Evolutionary conservation across 2,329 filamentous ascomycete species (phyloP).

Genomic region (Phaeosphaeria sp.): DNA sequence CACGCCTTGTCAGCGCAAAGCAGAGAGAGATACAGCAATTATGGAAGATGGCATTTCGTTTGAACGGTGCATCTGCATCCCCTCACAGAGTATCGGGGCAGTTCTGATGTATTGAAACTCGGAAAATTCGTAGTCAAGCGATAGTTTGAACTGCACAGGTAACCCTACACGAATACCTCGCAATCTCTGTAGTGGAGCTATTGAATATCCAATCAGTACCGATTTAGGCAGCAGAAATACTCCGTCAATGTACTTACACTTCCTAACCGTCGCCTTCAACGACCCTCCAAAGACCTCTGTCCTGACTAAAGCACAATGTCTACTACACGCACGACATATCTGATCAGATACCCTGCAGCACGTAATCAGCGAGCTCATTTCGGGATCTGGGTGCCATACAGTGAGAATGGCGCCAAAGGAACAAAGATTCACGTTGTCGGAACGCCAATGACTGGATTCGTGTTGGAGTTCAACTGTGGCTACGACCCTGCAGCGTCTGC

Average conservation of each 20-base stretch:
- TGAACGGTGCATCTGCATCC: neutral
- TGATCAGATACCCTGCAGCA: neutral
- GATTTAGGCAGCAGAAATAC: neutral
- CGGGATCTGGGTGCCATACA: neutral
- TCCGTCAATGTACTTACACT: too few relatives aligned
- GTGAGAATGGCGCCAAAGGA: neutral
- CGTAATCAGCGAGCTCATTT: neutral
- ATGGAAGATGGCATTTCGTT: neutral
- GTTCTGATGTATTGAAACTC: neutral
- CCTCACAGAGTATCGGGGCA: neutral
- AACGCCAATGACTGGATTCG: neutral
- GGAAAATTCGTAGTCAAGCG: too few relatives aligned
- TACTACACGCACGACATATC: neutral
- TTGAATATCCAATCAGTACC: neutral
- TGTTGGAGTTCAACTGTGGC: neutral
- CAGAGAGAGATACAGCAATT: constrained; percentile 1
- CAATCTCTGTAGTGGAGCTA: too few relatives aligned
- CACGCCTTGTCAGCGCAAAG: constrained; percentile 2
- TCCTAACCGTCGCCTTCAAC: neutral
- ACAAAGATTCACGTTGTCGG: neutral
- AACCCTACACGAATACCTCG: too few relatives aligned
- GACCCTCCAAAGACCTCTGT: neutral
- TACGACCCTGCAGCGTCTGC: neutral
- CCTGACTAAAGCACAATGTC: neutral
- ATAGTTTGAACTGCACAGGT: too few relatives aligned